Percentiles rank a stretch among this genome's conserved stretches.
phyloP scores from a whole-genome alignment of 2,329 filamentous ascomycete genomes.

The Colletotrichum cordylinicola region DNA sequence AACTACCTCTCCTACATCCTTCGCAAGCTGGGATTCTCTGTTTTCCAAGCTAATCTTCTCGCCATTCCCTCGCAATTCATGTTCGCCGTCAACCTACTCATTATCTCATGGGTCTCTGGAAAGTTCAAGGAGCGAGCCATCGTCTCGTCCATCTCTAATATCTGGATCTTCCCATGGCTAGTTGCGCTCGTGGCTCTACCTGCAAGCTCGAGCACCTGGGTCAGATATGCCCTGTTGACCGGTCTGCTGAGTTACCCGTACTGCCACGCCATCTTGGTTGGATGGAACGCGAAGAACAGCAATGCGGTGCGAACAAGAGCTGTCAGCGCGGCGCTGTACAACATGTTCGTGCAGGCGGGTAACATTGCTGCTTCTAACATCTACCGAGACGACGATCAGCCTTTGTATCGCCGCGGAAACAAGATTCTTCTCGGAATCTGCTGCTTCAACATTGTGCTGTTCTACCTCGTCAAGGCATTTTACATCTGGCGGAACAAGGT shows the following conservation, averaged over 20 bases:
- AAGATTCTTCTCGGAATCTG: constrained; percentile 53
- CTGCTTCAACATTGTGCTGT: constrained; percentile 51
- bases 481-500: constrained; percentile 53
- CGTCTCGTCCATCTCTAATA: constrained; percentile 49
- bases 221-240: constrained; percentile 41
- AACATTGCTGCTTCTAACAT: constrained; percentile 53
- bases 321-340: constrained; percentile 54
- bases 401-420: constrained; percentile 57
- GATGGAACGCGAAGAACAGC: constrained; percentile 52
- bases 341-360: constrained; percentile 49
- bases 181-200: constrained; percentile 47
- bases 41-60: constrained; percentile 52
- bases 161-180: constrained; percentile 57
- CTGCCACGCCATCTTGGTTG: constrained; percentile 53
- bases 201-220: constrained; percentile 43
- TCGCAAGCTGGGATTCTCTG: constrained; percentile 45
- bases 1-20: constrained; percentile 53
- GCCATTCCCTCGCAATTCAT: constrained; percentile 50
- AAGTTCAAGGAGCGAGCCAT: constrained; percentile 49
- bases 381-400: constrained; percentile 60
- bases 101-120: constrained; percentile 51
- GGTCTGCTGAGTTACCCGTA: constrained; percentile 53
- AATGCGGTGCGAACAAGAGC: constrained; percentile 54
- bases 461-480: constrained; percentile 49
- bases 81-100: constrained; percentile 51